These are phyloP conservation scores for Suillus clintonianus DNA, from an alignment of 768 basidiomycete genomes.

Conservation along the genomic window DNA sequence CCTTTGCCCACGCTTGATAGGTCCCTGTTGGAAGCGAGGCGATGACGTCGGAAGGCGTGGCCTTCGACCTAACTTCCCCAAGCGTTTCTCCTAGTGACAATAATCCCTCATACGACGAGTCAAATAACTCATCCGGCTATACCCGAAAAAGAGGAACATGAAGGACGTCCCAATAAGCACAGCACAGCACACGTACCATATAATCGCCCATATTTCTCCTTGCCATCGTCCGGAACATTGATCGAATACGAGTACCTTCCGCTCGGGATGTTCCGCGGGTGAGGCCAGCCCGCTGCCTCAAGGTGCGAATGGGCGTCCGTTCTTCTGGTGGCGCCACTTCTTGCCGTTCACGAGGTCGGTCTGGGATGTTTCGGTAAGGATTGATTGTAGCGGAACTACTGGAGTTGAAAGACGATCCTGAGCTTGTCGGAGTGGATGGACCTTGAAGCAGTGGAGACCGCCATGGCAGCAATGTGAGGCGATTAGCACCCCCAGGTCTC, in stretches of 20 bases:
- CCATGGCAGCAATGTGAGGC: background rate
- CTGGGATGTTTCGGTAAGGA: background rate
- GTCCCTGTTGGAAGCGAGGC: slow-evolving; percentile 56
- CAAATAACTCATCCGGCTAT: slow-evolving; percentile 79
- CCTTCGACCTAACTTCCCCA: slow-evolving; percentile 69
- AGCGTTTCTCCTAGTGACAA: slow-evolving; percentile 57
- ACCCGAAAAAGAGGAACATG: slow-evolving; percentile 5
- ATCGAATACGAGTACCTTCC: background rate
- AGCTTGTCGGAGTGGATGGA: background rate
- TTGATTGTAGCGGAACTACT: background rate
- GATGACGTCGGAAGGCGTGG: slow-evolving; percentile 64
- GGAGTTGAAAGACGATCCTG: background rate
- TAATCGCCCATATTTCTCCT: slow-evolving; percentile 43
- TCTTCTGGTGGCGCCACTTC: slow-evolving; percentile 1
- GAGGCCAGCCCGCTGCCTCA: slow-evolving; percentile 3
- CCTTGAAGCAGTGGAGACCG: background rate
- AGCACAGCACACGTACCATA: slow-evolving; percentile 44
- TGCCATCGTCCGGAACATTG: slow-evolving; percentile 11
- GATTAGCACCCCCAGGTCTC: background rate
- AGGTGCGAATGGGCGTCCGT: slow-evolving; percentile 2
- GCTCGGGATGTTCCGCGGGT: slow-evolving; percentile 1
- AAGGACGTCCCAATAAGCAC: slow-evolving; percentile 7
- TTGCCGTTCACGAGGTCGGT: slow-evolving; percentile 1
- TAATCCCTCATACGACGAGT: slow-evolving; percentile 72
- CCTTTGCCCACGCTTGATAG: slow-evolving; percentile 69